These are phyloP conservation scores for Ustilago esculenta DNA, from an alignment of 1,284 basidiomycete species.

Conservation along the genomic window DNA sequence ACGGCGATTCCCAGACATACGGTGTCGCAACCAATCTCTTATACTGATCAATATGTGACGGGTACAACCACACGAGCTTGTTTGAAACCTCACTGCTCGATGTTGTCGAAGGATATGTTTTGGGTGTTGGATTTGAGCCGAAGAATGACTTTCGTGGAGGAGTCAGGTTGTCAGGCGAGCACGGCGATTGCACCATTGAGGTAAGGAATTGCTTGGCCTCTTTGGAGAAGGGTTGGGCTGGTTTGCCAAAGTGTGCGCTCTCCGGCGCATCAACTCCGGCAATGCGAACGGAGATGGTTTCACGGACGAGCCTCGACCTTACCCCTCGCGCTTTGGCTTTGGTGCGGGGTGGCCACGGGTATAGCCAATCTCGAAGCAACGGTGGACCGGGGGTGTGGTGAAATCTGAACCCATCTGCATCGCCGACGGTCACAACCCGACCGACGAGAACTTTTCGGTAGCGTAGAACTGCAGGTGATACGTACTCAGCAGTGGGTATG, in stretches of 20 bases:
- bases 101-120: background rate
- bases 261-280: conserved; percentile 66
- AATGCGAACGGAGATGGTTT: conserved; percentile 62
- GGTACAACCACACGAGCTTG: conserved; percentile 49
- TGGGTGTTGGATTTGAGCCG: background rate
- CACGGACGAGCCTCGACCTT: conserved; percentile 21
- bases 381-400: conserved; percentile 63
- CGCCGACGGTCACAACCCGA: conserved; percentile 59
- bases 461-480: conserved; percentile 58
- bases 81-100: conserved; percentile 5
- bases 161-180: conserved; percentile 29
- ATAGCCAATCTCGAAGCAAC: conserved; percentile 41
- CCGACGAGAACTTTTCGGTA: conserved; percentile 60
- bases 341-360: conserved; percentile 37
- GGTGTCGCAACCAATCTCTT: conserved; percentile 62
- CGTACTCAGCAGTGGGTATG: conserved; percentile 57
- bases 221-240: conserved; percentile 62
- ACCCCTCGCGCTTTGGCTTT: conserved; percentile 14
- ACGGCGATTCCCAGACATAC: conserved; percentile 61
- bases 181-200: conserved; percentile 34
- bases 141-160: conserved; percentile 21
- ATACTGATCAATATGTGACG: conserved; percentile 66
- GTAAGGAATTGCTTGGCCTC: conserved; percentile 60
- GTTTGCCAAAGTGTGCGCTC: conserved; percentile 63
- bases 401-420: conserved; percentile 65